Evolutionary conservation across 805 yeast genomes (phyloP).

Genomic region (Ogataea trehaloabstinens): DNA sequence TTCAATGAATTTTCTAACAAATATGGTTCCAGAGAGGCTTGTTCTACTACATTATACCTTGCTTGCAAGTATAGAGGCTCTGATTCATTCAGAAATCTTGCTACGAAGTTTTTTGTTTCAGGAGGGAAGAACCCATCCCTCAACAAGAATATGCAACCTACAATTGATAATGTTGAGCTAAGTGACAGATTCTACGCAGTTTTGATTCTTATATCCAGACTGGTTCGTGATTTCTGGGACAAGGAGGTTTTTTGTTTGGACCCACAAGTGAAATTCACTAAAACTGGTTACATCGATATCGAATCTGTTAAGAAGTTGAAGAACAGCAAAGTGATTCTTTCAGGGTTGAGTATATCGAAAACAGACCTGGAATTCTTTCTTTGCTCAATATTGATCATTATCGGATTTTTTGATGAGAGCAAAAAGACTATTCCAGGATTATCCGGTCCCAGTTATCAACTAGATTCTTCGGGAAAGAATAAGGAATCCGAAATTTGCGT

Average conservation of each 20-base stretch:
- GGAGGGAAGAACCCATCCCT: constrained; percentile 53
- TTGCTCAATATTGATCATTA: constrained; percentile 66
- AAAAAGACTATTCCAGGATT: constrained; percentile 61
- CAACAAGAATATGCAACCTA: constrained; percentile 34
- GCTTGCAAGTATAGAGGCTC: constrained; percentile 74
- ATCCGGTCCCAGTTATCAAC: constrained; percentile 53
- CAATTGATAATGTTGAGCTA: constrained; percentile 74
- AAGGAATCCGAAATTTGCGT: constrained; percentile 57
- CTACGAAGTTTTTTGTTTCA: constrained; percentile 49
- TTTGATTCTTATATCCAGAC: constrained; percentile 71
- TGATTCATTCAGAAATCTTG: constrained; percentile 44
- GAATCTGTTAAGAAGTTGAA: constrained; percentile 44
- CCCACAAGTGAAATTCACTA: constrained; percentile 32
- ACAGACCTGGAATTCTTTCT: constrained; percentile 63
- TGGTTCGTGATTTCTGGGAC: constrained; percentile 79
- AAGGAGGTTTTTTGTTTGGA: constrained; percentile 55
- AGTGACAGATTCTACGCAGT: constrained; percentile 92
- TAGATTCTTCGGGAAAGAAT: constrained; percentile 46
- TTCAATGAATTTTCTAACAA: constrained; percentile 68
- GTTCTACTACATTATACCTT: constrained; percentile 81
- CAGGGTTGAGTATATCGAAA: constrained; percentile 45
- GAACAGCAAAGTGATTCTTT: constrained; percentile 34
- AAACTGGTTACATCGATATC: constrained; percentile 34
- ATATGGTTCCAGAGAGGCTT: constrained; percentile 86
- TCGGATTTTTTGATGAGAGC: constrained; percentile 68